A percentile compares a stretch with the other conserved stretches of the same genome.
Conservation (phyloP, 1,284 basidiomycete genomes). For the Ganoderma multipileum region DNA sequence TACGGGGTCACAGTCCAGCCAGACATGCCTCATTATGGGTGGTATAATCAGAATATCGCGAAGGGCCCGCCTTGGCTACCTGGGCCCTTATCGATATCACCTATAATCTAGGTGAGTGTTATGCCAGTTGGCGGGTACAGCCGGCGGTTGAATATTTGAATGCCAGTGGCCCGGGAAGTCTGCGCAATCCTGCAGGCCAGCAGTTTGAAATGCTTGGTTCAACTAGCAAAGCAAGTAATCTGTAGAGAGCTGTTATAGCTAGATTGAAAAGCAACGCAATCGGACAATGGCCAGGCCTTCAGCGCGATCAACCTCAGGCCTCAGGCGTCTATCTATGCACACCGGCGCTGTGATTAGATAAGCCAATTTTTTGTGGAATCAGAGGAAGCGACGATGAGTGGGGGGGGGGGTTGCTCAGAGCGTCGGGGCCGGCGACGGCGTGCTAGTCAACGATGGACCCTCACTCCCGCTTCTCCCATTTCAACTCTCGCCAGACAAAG, state of each 20-base stretch:
- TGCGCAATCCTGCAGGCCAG: no score
- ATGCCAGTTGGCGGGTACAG: neutral
- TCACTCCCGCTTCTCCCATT: conserved; percentile 75
- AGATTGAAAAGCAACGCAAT: no score
- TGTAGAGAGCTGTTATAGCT: no score
- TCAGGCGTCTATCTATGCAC: conserved; percentile 7
- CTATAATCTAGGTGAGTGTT: neutral
- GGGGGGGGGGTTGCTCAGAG: conserved; percentile 7
- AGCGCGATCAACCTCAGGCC: no score
- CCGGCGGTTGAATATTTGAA: neutral
- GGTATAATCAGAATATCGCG: neutral
- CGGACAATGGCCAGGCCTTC: no score
- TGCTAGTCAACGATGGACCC: conserved; percentile 62
- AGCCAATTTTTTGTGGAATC: conserved; percentile 34
- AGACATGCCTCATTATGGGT: conserved; percentile 42
- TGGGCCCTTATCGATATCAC: no score
- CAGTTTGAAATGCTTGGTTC: no score
- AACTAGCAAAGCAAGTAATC: no score
- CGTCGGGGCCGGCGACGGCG: conserved; percentile 3
- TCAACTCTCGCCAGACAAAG: conserved; percentile 72
- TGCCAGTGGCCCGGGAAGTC: no score
- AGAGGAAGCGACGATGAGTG: no score
- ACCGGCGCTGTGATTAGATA: conserved; percentile 30
- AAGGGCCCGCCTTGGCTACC: no score
- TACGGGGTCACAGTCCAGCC: conserved; percentile 67